Base-by-base conservation (phyloP, 2,329 filamentous ascomycete species). In the Verticillium zaregamsianum region DNA sequence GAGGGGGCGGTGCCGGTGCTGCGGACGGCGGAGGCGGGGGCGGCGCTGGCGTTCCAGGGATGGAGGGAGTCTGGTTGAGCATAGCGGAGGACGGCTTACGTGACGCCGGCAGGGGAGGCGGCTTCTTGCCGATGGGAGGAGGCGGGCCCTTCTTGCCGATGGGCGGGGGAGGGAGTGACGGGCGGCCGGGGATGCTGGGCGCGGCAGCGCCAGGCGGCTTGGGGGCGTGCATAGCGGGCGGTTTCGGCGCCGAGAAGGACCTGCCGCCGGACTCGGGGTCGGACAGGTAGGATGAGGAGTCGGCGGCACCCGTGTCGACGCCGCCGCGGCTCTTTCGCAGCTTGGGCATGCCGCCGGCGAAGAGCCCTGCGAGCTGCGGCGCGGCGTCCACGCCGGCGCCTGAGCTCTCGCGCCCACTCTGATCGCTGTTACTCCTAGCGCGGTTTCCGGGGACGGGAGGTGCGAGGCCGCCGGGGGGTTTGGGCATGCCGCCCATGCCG, bases 281-380 rank as follows among this genome's bases (percentile, higher is more conserved):
- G 63, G 92, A 93, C 59, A 90, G 77, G 72, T 94, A 94, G 63
- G 91, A 87, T 35, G 92, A 86, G 66, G 87, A 87, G 65, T 70
- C 62, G 45, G 69, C 72, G 9, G 76, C 76, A 61, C 81, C 91
- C 1, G 91, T 94, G 74, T 92, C 85, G 63, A 94, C 81, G 45
- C 90, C 90, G 57, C 91, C 93, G 61, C 92, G 90, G 3, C 89
- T 85, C 79, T 96, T 97, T 74, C 91, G 91, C 70, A 99, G 74
- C 78, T 97, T 98, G 3, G 95, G 95, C 86, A 98, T 98, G 40
- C 94, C 95, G 39, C 92, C 93, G 1, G 91, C 92, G 72, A 99
- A 97, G 31, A 99, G 76, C 1, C 95, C 95, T 33, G 82, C 94
- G 12, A 98, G 76, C 73, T 97, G 94, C 12, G 93, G 92, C 57